These are phyloP conservation scores for Starmerella roubikii DNA, from an alignment of 805 yeast genomes.

Conservation along the genomic window DNA sequence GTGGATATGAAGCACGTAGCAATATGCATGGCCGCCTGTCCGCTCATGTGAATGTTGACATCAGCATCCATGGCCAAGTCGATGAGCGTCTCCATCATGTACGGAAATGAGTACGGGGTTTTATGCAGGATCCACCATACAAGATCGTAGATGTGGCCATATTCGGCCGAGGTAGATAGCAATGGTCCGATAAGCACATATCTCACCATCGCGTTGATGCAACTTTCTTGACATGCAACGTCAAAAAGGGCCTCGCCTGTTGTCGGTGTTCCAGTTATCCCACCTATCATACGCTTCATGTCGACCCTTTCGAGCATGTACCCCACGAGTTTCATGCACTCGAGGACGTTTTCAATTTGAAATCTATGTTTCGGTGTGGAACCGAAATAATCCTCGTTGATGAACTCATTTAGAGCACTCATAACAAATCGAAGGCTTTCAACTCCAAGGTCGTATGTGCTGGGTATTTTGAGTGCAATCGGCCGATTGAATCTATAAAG, in stretches of 20 bases:
- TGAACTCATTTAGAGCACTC: background rate
- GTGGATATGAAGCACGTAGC: background rate
- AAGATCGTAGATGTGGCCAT: background rate
- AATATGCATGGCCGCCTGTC: conserved; percentile 5
- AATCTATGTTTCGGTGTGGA: no score
- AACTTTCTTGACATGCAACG: background rate
- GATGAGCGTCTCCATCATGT: conserved; percentile 1
- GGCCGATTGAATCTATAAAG: background rate
- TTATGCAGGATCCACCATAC: conserved; percentile 9
- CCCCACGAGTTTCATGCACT: conserved; percentile 1
- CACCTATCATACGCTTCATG: background rate
- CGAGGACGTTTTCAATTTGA: background rate
- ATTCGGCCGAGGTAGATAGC: background rate
- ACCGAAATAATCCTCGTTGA: background rate
- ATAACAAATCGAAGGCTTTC: background rate
- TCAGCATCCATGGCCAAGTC: background rate
- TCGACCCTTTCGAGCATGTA: background rate
- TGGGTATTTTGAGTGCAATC: background rate
- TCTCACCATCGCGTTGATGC: background rate
- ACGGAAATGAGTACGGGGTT: conserved; percentile 7
- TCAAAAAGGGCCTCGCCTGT: background rate
- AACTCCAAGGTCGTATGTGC: background rate
- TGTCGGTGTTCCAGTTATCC: background rate
- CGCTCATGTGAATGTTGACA: conserved; percentile 1
- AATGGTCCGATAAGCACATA: background rate